Percentiles rank a stretch among this genome's conserved stretches.
These are phyloP conservation scores for Phytophthora palmivora DNA, from an alignment of 352 stramenopile species.

Conservation along the genomic window DNA sequence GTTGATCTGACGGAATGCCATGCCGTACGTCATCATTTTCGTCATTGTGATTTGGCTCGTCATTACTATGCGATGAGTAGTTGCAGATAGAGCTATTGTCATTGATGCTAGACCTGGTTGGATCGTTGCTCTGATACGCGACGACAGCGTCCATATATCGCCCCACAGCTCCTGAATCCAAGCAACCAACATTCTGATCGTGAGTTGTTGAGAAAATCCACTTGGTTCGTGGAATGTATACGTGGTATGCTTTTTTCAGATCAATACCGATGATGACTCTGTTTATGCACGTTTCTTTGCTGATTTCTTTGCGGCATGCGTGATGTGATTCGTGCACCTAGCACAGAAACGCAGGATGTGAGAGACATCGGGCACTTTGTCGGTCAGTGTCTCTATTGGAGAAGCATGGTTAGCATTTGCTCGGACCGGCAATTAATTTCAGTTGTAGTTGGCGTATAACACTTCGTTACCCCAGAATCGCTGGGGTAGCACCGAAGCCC, in stretches of 20 bases:
- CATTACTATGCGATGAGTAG: neutral
- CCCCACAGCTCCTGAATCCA: constrained; percentile 1
- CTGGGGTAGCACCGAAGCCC: constrained; percentile 10
- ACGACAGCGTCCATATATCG: neutral
- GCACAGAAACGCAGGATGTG: constrained; percentile 14
- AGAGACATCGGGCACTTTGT: constrained; percentile 1
- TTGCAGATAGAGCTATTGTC: neutral
- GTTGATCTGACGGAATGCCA: neutral
- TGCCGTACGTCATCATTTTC: neutral
- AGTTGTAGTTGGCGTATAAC: constrained; percentile 9
- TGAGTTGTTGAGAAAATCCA: constrained; percentile 1
- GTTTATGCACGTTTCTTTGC: constrained; percentile 8
- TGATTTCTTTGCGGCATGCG: neutral
- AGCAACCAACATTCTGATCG: neutral
- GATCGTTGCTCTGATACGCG: no score
- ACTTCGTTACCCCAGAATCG: constrained; percentile 12
- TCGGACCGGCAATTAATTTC: constrained; percentile 1
- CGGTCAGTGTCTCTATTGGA: constrained; percentile 2
- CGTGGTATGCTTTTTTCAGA: constrained; percentile 4
- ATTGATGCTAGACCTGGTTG: no score
- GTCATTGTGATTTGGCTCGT: neutral
- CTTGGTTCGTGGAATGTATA: neutral
- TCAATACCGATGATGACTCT: constrained; percentile 1
- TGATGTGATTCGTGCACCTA: constrained; percentile 8
- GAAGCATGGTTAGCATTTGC: constrained; percentile 13